Percentiles rank a stretch among this genome's conserved stretches.
Conservation (phyloP, 179 eudicot species). For the Corrigiola litoralis region DNA sequence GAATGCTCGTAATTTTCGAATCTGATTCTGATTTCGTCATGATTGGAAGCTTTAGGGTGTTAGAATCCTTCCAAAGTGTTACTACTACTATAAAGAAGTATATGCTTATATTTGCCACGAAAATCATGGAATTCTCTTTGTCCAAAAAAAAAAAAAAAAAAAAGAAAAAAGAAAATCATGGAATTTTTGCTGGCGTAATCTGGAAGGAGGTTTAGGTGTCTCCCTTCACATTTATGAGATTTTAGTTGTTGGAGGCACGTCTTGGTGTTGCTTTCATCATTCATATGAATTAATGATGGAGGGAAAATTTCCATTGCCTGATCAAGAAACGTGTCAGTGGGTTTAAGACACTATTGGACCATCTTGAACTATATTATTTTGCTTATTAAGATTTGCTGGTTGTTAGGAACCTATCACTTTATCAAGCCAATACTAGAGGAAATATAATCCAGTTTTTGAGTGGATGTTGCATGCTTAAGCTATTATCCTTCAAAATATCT, state of each 20-base stretch:
- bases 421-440: no score
- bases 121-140: no score
- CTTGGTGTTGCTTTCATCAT: not conserved
- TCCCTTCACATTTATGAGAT: not conserved
- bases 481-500: no score
- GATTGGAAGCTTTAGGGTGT: not conserved
- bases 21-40: slow-evolving; percentile 15
- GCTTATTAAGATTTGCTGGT: not conserved
- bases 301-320: not conserved
- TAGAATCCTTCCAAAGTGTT: not conserved
- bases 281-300: not conserved
- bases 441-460: no score
- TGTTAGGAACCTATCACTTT: slow-evolving; percentile 12
- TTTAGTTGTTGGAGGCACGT: slow-evolving; percentile 10
- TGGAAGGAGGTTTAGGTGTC: not conserved
- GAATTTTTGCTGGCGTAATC: not conserved
- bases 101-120: no score
- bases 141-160: no score
- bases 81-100: no score
- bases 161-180: not conserved
- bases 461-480: no score
- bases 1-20: slow-evolving; percentile 5
- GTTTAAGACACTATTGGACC: not conserved
- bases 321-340: not conserved
- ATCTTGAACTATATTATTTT: not conserved